Conservation (phyloP, 371 early-diverging fungal species). For the Mortierella sp. region DNA sequence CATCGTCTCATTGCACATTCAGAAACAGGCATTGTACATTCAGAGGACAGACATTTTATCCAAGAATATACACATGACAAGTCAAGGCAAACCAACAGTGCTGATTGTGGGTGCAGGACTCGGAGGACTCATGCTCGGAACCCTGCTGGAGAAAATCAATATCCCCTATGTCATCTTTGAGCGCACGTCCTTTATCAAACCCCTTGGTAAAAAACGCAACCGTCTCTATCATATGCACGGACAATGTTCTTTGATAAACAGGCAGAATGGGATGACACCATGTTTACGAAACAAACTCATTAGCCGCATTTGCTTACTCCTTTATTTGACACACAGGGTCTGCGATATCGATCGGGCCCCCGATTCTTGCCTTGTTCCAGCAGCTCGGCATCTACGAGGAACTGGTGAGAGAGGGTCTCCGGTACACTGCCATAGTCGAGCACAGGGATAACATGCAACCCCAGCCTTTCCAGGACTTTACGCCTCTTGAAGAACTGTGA, state of each 20-base stretch:
- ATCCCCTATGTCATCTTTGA: background rate
- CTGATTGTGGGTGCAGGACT: background rate
- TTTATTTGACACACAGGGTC: background rate
- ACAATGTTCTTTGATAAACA: background rate
- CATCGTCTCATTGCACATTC: too few species aligned
- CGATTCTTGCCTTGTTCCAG: background rate
- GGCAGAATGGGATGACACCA: background rate
- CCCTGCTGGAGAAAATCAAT: background rate
- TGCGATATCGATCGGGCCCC: constrained; percentile 2
- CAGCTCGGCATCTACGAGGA: background rate
- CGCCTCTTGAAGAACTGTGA: background rate
- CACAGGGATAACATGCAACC: background rate
- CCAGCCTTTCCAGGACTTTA: background rate
- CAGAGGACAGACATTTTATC: background rate
- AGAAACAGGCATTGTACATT: background rate
- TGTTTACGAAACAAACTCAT: background rate
- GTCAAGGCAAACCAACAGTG: background rate
- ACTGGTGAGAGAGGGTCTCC: background rate
- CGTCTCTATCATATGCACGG: too few species aligned
- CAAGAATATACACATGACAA: background rate
- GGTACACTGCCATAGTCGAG: background rate
- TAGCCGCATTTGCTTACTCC: background rate
- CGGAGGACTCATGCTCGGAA: background rate
- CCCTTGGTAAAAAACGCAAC: background rate
- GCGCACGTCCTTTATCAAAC: background rate